Percentiles rank a stretch among this genome's conserved stretches.
Evolutionary conservation across 2,329 filamentous ascomycete genomes (phyloP).

Genomic region (Neofusicoccum ribis): DNA sequence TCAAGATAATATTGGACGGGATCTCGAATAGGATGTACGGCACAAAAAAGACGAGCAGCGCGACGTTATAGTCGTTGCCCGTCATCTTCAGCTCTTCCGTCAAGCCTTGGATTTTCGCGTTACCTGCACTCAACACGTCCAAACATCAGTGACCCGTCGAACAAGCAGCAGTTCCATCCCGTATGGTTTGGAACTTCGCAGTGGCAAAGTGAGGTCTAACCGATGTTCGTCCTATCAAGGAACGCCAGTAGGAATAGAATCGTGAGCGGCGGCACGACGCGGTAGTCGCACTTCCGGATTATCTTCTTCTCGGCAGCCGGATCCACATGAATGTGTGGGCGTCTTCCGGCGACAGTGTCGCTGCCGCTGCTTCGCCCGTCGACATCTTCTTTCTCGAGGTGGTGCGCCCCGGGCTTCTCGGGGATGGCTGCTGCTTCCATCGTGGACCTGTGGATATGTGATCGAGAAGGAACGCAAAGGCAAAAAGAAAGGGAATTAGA

Average conservation of each 20-base stretch:
- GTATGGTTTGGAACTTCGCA: not conserved
- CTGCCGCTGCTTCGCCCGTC: constrained; percentile 5
- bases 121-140: constrained; percentile 28
- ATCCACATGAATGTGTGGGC: constrained; percentile 29
- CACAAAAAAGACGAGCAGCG: constrained; percentile 63
- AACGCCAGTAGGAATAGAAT: constrained; percentile 30
- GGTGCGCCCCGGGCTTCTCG: constrained; percentile 3
- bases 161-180: not conserved
- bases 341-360: not conserved
- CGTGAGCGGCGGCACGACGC: constrained; percentile 49
- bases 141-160: constrained; percentile 18
- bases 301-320: constrained; percentile 46
- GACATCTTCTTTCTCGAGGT: not conserved
- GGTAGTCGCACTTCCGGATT: constrained; percentile 50
- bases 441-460: not conserved
- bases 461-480: no score
- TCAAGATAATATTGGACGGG: constrained; percentile 60
- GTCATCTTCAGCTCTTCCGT: constrained; percentile 26
- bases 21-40: constrained; percentile 40
- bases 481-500: not conserved
- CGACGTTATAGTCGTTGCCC: constrained; percentile 63
- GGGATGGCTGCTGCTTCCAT: not conserved
- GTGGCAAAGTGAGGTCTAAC: constrained; percentile 30
- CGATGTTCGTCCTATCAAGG: constrained; percentile 28
- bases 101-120: constrained; percentile 42